A percentile compares a stretch with the other conserved stretches of the same genome.
phyloP scores from a whole-genome alignment of 306 rosid species.

The Psophocarpus tetragonolobus region DNA sequence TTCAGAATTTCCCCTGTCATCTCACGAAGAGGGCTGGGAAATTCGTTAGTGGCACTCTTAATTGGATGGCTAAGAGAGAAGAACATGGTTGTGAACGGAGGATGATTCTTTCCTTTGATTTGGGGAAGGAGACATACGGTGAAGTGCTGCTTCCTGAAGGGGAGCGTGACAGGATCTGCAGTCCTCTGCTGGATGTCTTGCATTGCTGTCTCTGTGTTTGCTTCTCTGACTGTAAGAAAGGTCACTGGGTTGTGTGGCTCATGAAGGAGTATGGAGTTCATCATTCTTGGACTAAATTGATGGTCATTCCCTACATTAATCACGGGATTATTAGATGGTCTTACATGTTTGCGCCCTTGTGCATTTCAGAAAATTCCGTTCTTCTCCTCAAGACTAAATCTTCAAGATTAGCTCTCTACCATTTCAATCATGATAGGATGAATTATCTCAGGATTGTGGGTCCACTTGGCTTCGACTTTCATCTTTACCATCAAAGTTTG shows the following conservation, averaged over 20 bases:
- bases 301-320: background rate
- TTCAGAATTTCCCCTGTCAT: background rate
- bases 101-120: background rate
- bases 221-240: background rate
- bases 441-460: background rate
- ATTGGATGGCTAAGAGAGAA: constrained; percentile 5
- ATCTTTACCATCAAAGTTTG: background rate
- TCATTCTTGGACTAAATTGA: constrained; percentile 27
- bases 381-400: background rate
- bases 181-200: background rate
- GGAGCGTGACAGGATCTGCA: background rate
- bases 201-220: constrained; percentile 3
- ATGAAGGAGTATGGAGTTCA: constrained; percentile 28
- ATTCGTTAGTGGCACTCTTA: constrained; percentile 21
- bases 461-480: background rate
- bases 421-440: background rate
- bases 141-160: background rate
- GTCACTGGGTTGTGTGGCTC: constrained; percentile 24
- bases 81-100: background rate
- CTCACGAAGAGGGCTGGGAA: background rate
- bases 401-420: background rate
- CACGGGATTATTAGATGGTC: background rate
- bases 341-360: background rate
- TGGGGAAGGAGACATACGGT: constrained; percentile 11
- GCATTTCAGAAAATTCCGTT: background rate